Base-by-base conservation (phyloP, 768 basidiomycete genomes). In the Tulasnella sp. region DNA sequence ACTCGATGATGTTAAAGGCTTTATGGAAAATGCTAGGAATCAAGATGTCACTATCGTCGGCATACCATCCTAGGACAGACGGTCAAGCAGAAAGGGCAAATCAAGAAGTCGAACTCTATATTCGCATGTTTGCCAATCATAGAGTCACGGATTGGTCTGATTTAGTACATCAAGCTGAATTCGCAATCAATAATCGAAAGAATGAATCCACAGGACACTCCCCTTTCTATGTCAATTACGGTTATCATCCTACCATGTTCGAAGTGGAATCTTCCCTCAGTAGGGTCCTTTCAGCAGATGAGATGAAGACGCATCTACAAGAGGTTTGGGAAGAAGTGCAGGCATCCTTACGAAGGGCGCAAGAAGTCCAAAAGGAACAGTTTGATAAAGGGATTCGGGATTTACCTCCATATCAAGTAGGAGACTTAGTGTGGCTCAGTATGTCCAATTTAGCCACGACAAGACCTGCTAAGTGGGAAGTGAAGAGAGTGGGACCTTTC, bases 81-180 rank as follows among this genome's bases (percentile, higher is more conserved):
- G 62, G 63, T 6, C 62, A 62, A 32, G 63, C 63, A 6, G 63
- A 66, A 45, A 25, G 56, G 3, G 53, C 61, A 20, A 64, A 65
- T 34, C 63, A 65, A 37, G 8, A 37, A 5, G 6, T 47, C 16
- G 45, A 47, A 41, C 16, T 13, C 2, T 47, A 37, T 25, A 27
- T 47, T 1, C 7, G 32, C 13, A 44, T 6, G 5, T 47, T 32
- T 16, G 22, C n/a, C 29, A 32, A 15, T 9, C 31, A 47, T 47
- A 13, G 31, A 3, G 29, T 32, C 19, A 25, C n/a, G n/a, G 16
- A 47, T 16, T 47, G 45, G 45, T 28, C 31, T 19, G 25, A 47
- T 4, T 37, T 15, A 5, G 29, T 47, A 7, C 45, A 28, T 25
- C 27, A 19, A 13, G n/a, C 28, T 5, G 32, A 47, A 34, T 47